Evolutionary conservation across 352 stramenopile genomes (phyloP).

Genomic region (Plasmopara halstedii): DNA sequence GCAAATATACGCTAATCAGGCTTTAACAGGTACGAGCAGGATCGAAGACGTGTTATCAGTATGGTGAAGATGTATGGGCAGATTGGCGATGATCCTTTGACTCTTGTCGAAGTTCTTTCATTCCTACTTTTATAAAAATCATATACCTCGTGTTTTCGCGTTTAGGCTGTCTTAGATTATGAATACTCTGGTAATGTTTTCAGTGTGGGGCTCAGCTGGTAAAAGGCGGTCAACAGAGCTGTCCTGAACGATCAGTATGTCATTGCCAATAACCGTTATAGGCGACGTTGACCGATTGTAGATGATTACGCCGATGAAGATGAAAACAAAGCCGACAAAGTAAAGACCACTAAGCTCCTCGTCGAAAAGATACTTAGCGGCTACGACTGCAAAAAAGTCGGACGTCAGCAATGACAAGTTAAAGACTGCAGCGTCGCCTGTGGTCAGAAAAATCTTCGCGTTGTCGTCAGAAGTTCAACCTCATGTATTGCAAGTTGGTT

Average conservation of each 20-base stretch:
- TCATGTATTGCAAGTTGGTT: background rate
- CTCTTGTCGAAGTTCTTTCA: constrained; percentile 19
- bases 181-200: background rate
- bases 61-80: background rate
- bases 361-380: constrained; percentile 84
- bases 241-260: constrained; percentile 23
- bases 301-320: constrained; percentile 58
- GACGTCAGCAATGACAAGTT: constrained; percentile 95
- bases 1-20: background rate
- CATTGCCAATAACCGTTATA: constrained; percentile 29
- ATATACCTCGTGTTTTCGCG: constrained; percentile 16
- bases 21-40: background rate
- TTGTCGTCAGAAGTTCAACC: background rate
- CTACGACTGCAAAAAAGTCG: constrained; percentile 92
- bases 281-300: constrained; percentile 60
- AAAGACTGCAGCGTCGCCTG: constrained; percentile 91
- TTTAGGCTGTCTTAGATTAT: constrained; percentile 9
- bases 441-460: constrained; percentile 53
- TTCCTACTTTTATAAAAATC: constrained; percentile 25
- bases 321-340: constrained; percentile 82
- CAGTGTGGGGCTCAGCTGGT: constrained; percentile 1
- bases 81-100: constrained; percentile 4
- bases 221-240: constrained; percentile 11
- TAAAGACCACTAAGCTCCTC: constrained; percentile 73
- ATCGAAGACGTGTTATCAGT: background rate